Evolutionary conservation across 305 asterid genomes (phyloP).

Genomic region (Ilex paraguariensis): DNA sequence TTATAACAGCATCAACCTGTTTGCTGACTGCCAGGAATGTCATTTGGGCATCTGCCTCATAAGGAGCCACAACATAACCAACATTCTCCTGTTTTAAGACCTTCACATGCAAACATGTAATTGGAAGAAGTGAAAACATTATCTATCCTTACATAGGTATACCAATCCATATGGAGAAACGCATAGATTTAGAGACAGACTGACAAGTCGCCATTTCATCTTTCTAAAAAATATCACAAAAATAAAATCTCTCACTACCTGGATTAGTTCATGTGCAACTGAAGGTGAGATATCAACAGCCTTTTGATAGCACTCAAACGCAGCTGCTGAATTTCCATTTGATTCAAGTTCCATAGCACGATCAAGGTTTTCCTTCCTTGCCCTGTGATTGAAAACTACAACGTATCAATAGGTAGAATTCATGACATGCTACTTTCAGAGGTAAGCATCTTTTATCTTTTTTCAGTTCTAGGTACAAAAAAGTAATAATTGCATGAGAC

Average conservation of each 20-base stretch:
- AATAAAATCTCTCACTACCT: constrained; percentile 34
- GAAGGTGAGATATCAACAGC: constrained; percentile 98
- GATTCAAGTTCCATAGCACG: constrained; percentile 93
- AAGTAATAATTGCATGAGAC: too few species aligned
- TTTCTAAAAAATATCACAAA: too few species aligned
- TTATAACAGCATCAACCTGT: constrained; percentile 87
- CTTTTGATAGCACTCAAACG: constrained; percentile 92
- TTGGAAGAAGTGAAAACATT: background rate
- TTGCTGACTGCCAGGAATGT: constrained; percentile 75
- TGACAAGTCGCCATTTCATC: too few species aligned
- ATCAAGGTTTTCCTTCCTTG: constrained; percentile 79
- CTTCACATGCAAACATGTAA: constrained; percentile 26
- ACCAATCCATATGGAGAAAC: too few species aligned
- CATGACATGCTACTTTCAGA: background rate
- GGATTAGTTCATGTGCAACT: constrained; percentile 84
- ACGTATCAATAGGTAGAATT: background rate
- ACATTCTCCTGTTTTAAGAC: constrained; percentile 67
- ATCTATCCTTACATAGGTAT: background rate
- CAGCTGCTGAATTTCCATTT: constrained; percentile 81
- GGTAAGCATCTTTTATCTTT: constrained; percentile 1
- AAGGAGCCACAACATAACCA: constrained; percentile 84
- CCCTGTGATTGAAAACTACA: constrained; percentile 33
- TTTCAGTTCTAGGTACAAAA: too few species aligned
- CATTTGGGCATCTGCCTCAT: constrained; percentile 99
- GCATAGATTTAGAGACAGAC: too few species aligned